Conservation (phyloP, 2,329 filamentous ascomycete species). For the Fusarium sp. region DNA sequence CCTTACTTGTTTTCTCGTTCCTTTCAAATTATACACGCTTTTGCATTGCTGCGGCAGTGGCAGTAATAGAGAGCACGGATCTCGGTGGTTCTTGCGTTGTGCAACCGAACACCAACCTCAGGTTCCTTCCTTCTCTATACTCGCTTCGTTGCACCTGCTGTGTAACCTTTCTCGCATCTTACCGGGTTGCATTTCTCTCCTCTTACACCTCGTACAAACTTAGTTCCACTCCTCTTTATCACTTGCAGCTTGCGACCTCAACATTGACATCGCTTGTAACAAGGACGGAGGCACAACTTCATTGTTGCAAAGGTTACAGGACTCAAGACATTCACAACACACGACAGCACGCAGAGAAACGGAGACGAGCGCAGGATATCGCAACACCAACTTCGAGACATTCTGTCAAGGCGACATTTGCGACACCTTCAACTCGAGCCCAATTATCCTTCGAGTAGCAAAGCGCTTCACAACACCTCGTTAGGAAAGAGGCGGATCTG, state of each 20-base stretch:
- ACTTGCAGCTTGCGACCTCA: conserved; percentile 33
- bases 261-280: conserved; percentile 21
- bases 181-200: conserved; percentile 19
- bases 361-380: conserved; percentile 17
- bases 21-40: conserved; percentile 13
- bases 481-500: neutral
- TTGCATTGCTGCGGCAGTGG: conserved; percentile 13
- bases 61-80: conserved; percentile 25
- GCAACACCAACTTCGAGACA: conserved; percentile 15
- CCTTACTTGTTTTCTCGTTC: conserved; percentile 16
- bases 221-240: conserved; percentile 24
- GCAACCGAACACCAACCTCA: conserved; percentile 34
- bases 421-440: conserved; percentile 1
- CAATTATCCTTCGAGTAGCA: conserved; percentile 3
- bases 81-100: conserved; percentile 41
- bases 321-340: conserved; percentile 15
- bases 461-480: neutral
- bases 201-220: conserved; percentile 40
- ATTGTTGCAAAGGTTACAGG: conserved; percentile 23
- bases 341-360: conserved; percentile 4
- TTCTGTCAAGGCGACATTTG: neutral
- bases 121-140: conserved; percentile 27
- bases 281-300: conserved; percentile 33
- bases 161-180: conserved; percentile 26
- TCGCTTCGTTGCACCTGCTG: conserved; percentile 45